Evolutionary conservation across 192 early-diverging fungal species (phyloP), one percentile per base, ranked within the genome.

Genomic region (Radiomyces spectabilis): DNA sequence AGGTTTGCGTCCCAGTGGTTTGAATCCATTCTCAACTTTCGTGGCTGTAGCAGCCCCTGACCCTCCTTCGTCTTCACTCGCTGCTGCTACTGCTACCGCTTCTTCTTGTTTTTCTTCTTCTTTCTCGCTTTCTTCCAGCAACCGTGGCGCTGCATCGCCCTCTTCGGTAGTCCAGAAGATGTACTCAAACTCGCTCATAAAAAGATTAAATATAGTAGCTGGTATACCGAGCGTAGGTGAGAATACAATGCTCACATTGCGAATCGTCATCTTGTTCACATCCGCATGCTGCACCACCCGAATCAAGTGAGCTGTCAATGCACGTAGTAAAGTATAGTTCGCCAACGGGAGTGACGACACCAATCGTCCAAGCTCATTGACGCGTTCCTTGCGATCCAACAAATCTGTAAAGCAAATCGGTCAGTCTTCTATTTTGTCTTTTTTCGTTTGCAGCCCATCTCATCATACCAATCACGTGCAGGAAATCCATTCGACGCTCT

Each of bases 201-300:
- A 77, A 55, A 98, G 60, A 41, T 83, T 91, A 52, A 97, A 95
- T n/a, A 98, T 84, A 5, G 91, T 83, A 13, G 88, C 92, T 1
- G 94, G 93, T 50, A 98, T 90, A 19, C 91, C 88, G 1, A 98
- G 74, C 4, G 95, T 96, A 16, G 93, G 94, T 27, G 91, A 86
- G 58, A 97, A 97, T 4, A 98, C 93, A 51, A 97, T 98, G 42
- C 92, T 88, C 33, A 98, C 82, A 76, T 97, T 97, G 21, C 89
- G 83, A 45, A 93, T 77, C 5, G 88, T 96, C 96, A 98, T 98
- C 66, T 85, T 87, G 75, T 98, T 98, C 24, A 82, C 71, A 29
- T 85, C 83, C 9, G 83, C 75, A 44, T 83, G 76, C 51, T 88
- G 85, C 18, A 97, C 95, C 39, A 98, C 84, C 34, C 87, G 72